Evolutionary conservation across 495 filamentous ascomycete species (phyloP).

Genomic region (Penicillium soppii): DNA sequence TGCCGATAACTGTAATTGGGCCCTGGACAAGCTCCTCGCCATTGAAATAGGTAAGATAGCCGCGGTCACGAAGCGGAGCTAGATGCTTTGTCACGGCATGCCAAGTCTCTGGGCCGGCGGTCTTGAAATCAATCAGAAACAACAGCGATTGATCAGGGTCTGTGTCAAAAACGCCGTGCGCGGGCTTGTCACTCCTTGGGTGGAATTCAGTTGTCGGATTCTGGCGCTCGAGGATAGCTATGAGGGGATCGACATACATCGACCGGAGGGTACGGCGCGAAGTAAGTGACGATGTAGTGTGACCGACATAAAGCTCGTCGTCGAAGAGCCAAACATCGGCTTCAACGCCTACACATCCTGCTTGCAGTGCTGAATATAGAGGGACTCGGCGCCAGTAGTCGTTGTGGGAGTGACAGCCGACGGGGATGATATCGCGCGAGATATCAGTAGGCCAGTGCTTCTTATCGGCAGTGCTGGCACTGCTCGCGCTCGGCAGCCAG

Average conservation of each 20-base stretch:
- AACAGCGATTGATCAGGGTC: slow-evolving; percentile 59
- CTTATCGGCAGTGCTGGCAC: slow-evolving; percentile 42
- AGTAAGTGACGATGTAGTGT: slow-evolving; percentile 46
- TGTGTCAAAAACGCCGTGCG: slow-evolving; percentile 46
- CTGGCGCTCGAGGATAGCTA: slow-evolving; percentile 50
- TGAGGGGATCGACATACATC: slow-evolving; percentile 57
- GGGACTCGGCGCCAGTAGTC: slow-evolving; percentile 84
- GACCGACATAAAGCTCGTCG: slow-evolving; percentile 62
- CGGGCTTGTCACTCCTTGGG: slow-evolving; percentile 14
- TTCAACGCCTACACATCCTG: slow-evolving; percentile 70
- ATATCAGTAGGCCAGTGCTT: slow-evolving; percentile 74
- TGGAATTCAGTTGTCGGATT: slow-evolving; percentile 42
- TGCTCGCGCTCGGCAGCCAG: slow-evolving; percentile 49
- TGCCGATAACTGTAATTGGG: slow-evolving; percentile 75
- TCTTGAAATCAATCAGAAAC: slow-evolving; percentile 75
- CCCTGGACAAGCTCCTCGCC: slow-evolving; percentile 47
- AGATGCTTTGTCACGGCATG: slow-evolving; percentile 59
- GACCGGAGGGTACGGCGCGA: slow-evolving; percentile 49
- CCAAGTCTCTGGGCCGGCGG: slow-evolving; percentile 45
- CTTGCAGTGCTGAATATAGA: slow-evolving; percentile 62
- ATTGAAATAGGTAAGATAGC: slow-evolving; percentile 60
- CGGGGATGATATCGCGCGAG: slow-evolving; percentile 66
- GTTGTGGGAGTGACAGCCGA: slow-evolving; percentile 76
- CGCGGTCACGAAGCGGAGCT: slow-evolving; percentile 61
- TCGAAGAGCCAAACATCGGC: slow-evolving; percentile 85